phyloP scores from a whole-genome alignment of 345 rosid species.

The Camelina sativa region DNA sequence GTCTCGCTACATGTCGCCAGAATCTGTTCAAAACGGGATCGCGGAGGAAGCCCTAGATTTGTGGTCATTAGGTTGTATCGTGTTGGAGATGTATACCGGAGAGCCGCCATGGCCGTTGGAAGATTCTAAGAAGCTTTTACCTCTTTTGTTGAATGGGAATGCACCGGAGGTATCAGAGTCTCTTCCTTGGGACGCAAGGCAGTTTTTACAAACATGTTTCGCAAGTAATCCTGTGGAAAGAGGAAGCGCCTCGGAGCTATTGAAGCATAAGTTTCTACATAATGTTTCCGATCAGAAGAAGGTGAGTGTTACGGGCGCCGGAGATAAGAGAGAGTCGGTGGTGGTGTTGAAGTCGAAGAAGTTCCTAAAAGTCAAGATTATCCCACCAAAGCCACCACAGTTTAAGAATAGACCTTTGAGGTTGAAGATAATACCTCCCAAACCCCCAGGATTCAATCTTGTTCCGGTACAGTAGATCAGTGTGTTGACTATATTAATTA shows the following conservation, averaged over 20 bases:
- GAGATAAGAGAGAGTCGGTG: conserved; percentile 4
- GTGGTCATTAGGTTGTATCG: conserved; percentile 38
- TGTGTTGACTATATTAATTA: too few species aligned
- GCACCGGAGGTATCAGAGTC: conserved; percentile 23
- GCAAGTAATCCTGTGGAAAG: conserved; percentile 6
- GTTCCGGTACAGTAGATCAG: conserved; percentile 8
- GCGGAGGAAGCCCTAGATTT: conserved; percentile 24
- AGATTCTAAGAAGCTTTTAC: not conserved
- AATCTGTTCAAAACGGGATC: conserved; percentile 22
- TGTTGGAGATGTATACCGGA: conserved; percentile 37
- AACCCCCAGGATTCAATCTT: conserved; percentile 20
- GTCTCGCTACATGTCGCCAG: conserved; percentile 28
- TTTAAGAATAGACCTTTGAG: conserved; percentile 29
- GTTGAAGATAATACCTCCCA: conserved; percentile 30
- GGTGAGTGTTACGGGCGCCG: conserved; percentile 6
- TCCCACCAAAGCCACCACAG: conserved; percentile 25
- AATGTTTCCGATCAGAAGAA: conserved; percentile 9
- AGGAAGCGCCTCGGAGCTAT: conserved; percentile 21
- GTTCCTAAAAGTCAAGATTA: not conserved
- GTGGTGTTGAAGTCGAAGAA: not conserved
- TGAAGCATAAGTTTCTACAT: conserved; percentile 17
- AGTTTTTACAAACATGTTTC: conserved; percentile 28
- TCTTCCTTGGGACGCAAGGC: conserved; percentile 31
- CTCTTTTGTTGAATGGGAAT: conserved; percentile 7
- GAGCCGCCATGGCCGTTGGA: conserved; percentile 17